Evolutionary conservation across 2,329 filamentous ascomycete genomes (phyloP), one percentile per base, ranked within the genome.

Genomic region (Pseudopyrenochaeta lycopersici): DNA sequence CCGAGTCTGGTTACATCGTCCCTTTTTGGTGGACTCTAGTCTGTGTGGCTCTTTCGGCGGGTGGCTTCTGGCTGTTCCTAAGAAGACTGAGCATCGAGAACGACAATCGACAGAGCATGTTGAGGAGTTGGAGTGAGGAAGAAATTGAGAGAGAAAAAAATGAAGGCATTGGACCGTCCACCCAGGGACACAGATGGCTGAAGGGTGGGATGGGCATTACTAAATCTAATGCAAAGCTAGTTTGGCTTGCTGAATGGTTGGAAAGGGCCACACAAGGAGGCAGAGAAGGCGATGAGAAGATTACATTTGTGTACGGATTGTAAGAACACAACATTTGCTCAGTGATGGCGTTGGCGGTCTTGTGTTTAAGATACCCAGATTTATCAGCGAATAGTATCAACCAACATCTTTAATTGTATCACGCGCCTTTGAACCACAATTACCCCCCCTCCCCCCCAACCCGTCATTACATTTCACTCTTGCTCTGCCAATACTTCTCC

Each of bases 301-400:
- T 81, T 42, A 81, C 79, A 0, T 82, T 80, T 62, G 61, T 75
- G 42, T 82, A 81, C 56, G 76, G 77, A 10, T 50, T 74, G 21
- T 71, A 49, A 60, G 2, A 21, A 27, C 23, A 27, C 23, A 27
- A 9, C 9, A 27, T 5, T 27, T 27, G 23, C 23, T 27, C 23
- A 9, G 9, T 27, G 9, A 27, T 27, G 23, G 23, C 23, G 23
- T 27, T 27, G 23, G 9, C 4, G 23, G 23, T 4, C 9, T 27
- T 27, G 4, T 27, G 9, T 27, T 27, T 27, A 5, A 27, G 23
- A 27, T 27, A 27, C 23, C 23, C 23, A 27, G 23, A 27, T 27
- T 27, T 9, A 27, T 27, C 23, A 27, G 23, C 23, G 9, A 27
- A 27, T 27, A 27, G 23, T 27, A 27, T 27, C 23, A 27, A 5